Evolutionary conservation across 805 yeast genomes (phyloP).

Genomic region (Komagataella populi): DNA sequence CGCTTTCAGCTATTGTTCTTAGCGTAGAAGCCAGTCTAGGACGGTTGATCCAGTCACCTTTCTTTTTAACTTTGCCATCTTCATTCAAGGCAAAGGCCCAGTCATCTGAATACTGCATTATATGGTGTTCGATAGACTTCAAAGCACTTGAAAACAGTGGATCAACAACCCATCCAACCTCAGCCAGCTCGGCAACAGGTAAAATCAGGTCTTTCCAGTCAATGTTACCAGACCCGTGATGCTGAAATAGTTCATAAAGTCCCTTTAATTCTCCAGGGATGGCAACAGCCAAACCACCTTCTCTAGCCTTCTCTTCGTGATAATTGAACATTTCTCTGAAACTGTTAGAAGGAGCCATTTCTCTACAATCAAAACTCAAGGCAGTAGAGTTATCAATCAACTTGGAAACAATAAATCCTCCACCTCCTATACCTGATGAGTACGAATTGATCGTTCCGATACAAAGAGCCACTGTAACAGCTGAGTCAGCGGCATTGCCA

Average conservation of each 20-base stretch:
- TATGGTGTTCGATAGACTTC: conserved; percentile 18
- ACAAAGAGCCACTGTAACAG: conserved; percentile 79
- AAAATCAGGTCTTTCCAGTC: conserved; percentile 60
- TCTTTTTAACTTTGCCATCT: conserved; percentile 17
- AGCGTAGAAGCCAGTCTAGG: conserved; percentile 55
- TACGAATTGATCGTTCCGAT: conserved; percentile 75
- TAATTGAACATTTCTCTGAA: conserved; percentile 49
- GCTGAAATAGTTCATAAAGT: conserved; percentile 40
- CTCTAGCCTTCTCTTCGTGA: conserved; percentile 34
- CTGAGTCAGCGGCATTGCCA: conserved; percentile 91
- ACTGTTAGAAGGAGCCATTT: conserved; percentile 63
- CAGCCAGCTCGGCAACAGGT: conserved; percentile 60
- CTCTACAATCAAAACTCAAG: conserved; percentile 72
- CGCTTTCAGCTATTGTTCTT: conserved; percentile 57
- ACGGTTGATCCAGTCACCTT: conserved; percentile 52
- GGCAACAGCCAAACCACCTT: conserved; percentile 83
- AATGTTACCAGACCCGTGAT: conserved; percentile 60
- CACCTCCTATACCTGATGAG: conserved; percentile 90
- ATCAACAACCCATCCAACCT: conserved; percentile 48
- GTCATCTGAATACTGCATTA: conserved; percentile 18
- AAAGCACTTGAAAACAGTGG: conserved; percentile 30
- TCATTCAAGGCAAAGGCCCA: conserved; percentile 45
- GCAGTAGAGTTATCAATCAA: conserved; percentile 28
- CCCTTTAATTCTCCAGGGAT: conserved; percentile 91
- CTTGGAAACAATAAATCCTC: conserved; percentile 61